Evolutionary conservation across 139 green algal species (phyloP).

Genomic region (Tetraselmis striata): DNA sequence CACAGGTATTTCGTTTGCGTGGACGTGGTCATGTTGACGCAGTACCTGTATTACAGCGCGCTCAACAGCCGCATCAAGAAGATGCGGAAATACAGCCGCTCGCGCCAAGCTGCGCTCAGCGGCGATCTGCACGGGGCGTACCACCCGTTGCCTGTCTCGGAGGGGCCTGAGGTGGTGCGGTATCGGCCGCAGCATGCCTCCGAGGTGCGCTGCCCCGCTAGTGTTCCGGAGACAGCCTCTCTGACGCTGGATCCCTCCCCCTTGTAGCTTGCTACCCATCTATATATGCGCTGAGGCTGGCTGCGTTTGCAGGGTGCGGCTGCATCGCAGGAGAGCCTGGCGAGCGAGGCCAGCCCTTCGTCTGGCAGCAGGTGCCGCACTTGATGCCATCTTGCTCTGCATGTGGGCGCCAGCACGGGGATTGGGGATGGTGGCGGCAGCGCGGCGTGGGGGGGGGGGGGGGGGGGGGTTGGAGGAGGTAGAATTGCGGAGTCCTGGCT

Average conservation of each 20-base stretch:
- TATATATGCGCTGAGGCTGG: background rate
- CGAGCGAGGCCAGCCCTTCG: background rate
- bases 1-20: constrained; percentile 65
- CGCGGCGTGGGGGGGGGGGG: too few relatives aligned
- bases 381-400: too few relatives aligned
- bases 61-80: constrained; percentile 34
- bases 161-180: background rate
- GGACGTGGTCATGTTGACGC: constrained; percentile 70
- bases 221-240: too few relatives aligned
- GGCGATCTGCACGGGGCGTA: background rate
- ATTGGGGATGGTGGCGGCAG: too few relatives aligned
- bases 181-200: background rate
- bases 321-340: background rate
- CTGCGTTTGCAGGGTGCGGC: background rate
- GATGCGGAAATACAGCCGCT: constrained; percentile 8
- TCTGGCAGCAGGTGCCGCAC: background rate
- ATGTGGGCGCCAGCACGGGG: too few relatives aligned
- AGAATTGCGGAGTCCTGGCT: too few relatives aligned
- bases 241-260: too few relatives aligned
- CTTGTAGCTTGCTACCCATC: background rate
- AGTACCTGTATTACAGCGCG: constrained; percentile 64
- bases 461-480: too few relatives aligned
- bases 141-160: background rate
- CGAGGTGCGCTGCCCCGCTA: too few relatives aligned
- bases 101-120: background rate